Evolutionary conservation across 805 yeast genomes (phyloP).

Genomic region (Candida chauliodis): DNA sequence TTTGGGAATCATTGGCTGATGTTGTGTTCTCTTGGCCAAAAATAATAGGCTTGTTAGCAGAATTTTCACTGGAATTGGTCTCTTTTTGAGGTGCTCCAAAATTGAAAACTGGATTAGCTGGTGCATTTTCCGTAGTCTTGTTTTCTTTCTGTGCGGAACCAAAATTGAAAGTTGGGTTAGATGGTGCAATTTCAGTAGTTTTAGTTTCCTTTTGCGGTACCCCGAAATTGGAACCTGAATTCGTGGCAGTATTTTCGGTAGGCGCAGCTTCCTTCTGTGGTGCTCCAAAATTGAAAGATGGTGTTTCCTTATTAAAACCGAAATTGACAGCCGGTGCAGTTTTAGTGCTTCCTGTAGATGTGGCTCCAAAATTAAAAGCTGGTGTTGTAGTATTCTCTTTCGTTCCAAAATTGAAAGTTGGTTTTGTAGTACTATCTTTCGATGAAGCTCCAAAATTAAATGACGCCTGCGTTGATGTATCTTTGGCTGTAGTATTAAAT

Average conservation of each 20-base stretch:
- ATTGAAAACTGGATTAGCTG: no score
- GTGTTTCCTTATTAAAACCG: no score
- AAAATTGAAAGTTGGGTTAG: constrained; percentile 21
- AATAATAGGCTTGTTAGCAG: no score
- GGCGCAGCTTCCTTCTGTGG: constrained; percentile 5
- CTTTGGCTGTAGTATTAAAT: constrained; percentile 4
- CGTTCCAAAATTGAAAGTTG: constrained; percentile 18
- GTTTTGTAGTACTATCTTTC: constrained; percentile 1
- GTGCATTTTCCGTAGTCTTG: no score
- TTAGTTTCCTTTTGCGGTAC: constrained; percentile 15
- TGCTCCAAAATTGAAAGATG: constrained; percentile 4
- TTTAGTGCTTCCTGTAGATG: no score
- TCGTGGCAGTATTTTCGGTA: constrained; percentile 9
- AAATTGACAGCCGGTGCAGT: no score
- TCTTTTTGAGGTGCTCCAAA: no score
- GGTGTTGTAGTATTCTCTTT: constrained; percentile 5
- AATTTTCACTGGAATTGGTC: no score
- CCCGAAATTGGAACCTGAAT: constrained; percentile 16
- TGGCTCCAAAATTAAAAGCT: constrained; percentile 4
- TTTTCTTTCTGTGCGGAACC: constrained; percentile 16
- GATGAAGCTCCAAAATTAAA: constrained; percentile 14
- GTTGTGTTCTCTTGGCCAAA: no score
- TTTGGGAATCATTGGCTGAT: no score
- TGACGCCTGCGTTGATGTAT: constrained; percentile 3
- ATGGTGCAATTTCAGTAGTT: neutral